phyloP scores from a whole-genome alignment of 73 alveolate species.

The Paramecium pentaurelia region DNA sequence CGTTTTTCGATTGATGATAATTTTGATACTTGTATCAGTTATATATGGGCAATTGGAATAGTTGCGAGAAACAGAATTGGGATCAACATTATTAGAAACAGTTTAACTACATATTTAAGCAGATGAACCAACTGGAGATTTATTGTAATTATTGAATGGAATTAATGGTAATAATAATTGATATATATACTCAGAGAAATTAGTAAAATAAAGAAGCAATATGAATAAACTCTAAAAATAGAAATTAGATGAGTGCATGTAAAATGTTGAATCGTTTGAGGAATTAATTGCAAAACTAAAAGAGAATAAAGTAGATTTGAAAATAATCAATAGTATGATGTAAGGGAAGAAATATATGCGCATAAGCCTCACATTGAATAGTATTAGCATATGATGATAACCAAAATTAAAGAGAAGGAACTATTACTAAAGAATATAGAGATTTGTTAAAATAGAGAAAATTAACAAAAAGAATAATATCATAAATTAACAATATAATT shows the following conservation, averaged over 20 bases:
- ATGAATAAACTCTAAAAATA: neutral
- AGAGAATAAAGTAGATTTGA: neutral
- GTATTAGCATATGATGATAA: neutral
- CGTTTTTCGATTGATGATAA: neutral
- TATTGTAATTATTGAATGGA: neutral
- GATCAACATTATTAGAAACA: conserved; percentile 6
- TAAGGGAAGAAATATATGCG: neutral
- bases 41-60: neutral
- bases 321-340: neutral
- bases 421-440: neutral
- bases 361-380: conserved; percentile 6
- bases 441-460: neutral
- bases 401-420: neutral
- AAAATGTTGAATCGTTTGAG: neutral
- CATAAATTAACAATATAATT: neutral
- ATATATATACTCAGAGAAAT: neutral
- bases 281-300: neutral
- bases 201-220: neutral
- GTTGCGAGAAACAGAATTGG: neutral
- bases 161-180: neutral
- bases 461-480: neutral
- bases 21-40: conserved; percentile 12
- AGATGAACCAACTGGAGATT: conserved; percentile 1
- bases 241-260: neutral
- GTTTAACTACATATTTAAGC: neutral